Evolutionary conservation across 257 asterid species (phyloP).

Genomic region (Capsicum chinense): DNA sequence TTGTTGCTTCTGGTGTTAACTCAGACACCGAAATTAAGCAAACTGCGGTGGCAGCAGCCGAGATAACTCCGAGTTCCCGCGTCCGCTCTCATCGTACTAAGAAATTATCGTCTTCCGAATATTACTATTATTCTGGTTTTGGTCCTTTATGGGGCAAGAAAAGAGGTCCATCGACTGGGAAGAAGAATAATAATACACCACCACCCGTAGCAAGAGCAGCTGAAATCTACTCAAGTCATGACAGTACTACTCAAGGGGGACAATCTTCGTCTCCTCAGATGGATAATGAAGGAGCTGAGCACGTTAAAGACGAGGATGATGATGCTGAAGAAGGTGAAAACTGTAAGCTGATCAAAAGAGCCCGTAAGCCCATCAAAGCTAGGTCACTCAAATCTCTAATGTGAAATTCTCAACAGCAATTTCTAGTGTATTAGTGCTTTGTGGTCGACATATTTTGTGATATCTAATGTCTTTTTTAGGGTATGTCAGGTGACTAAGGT

Average conservation of each 20-base stretch:
- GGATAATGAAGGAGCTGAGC: slow-evolving; percentile 35
- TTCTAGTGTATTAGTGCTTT: neutral
- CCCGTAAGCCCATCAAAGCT: too few relatives aligned
- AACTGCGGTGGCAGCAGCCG: neutral
- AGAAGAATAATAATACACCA: neutral
- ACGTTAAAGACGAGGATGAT: slow-evolving; percentile 42
- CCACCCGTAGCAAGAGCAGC: neutral
- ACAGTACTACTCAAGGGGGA: slow-evolving; percentile 12
- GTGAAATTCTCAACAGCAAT: slow-evolving; percentile 38
- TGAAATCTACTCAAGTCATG: neutral
- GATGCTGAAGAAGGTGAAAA: slow-evolving; percentile 37
- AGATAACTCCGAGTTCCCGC: slow-evolving; percentile 32
- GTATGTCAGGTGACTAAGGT: neutral
- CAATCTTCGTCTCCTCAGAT: slow-evolving; percentile 25
- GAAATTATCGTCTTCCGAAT: slow-evolving; percentile 27
- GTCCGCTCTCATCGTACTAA: slow-evolving; percentile 45
- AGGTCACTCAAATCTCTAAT: slow-evolving; percentile 35
- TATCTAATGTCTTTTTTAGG: neutral
- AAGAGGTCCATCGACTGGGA: slow-evolving; percentile 2
- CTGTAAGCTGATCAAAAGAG: neutral
- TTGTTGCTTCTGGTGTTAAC: neutral
- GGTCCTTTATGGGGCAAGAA: too few relatives aligned
- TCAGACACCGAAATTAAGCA: slow-evolving; percentile 18
- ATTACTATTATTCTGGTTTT: too few relatives aligned
- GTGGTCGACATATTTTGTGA: neutral